Base-by-base conservation (phyloP, 2,329 filamentous ascomycete species). In the Fusarium sarcochroum region DNA sequence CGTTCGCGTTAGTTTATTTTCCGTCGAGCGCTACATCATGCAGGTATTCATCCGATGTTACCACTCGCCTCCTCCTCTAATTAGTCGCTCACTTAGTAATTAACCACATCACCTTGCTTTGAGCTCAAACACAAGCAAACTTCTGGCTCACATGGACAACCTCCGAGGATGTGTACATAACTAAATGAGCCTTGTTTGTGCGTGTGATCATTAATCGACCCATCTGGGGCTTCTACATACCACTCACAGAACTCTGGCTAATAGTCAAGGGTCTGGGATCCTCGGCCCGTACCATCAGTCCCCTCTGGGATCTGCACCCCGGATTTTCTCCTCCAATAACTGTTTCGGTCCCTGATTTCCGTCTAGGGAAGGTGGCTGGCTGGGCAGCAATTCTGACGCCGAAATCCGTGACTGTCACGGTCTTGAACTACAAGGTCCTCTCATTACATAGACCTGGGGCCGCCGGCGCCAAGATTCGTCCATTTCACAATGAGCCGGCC, bases 261-360 rank as follows among this genome's bases (percentile, higher is more conserved):
- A 63, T 62, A 48, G 21, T 53, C 64, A 54, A 63, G 68, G 64
- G 55, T 69, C 66, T 51, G 66, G 72, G 72, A 73, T 74, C 50
- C 68, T 74, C 72, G 72, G 72, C 61, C 72, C 72, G 72, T 59
- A 62, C 70, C 58, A 65, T 66, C 49, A 54, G 46, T 61, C 61
- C 68, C 66, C 59, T 71, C 58, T 30, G 37, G 48, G 57, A 62
- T 52, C 60, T 70, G 51, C 62, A 73, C 72, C 72, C 72, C 70
- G 67, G 72, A 70, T 63, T 68, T 69, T 63, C 58, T 55, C 68
- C 60, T 56, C 72, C 68, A 70, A 68, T 69, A 52, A 62, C 46
- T 48, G 54, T 50, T 47, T 57, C 54, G 41, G 58, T 54, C 50
- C 63, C 63, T 66, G 63, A 54, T 55, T 68, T 44, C 67, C 58